These are phyloP conservation scores for Tylopilus vinaceipallidus DNA, from an alignment of 768 basidiomycete species.

Conservation along the genomic window DNA sequence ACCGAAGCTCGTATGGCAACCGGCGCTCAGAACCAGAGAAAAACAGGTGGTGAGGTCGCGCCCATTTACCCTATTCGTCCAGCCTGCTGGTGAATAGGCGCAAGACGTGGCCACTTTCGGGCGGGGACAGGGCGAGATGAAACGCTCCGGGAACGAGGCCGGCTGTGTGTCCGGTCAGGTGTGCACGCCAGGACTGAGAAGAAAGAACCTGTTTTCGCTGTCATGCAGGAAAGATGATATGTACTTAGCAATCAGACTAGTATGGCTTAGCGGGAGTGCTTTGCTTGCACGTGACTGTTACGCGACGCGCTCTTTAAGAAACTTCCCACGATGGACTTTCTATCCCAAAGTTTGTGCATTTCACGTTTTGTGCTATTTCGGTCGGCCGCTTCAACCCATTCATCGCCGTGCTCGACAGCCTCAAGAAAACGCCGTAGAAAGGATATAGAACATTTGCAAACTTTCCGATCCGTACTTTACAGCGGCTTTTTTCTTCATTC, in stretches of 20 bases:
- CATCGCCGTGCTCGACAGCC: slow-evolving; percentile 10
- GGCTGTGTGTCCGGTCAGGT: neutral
- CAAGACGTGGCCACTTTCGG: neutral
- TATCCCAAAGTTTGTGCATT: slow-evolving; percentile 26
- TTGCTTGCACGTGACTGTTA: slow-evolving; percentile 36
- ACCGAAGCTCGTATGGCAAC: neutral
- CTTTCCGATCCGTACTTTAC: slow-evolving; percentile 17
- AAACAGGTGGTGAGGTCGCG: neutral
- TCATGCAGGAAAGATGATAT: neutral
- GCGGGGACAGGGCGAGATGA: neutral
- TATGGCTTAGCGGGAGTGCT: slow-evolving; percentile 14
- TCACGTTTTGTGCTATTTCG: slow-evolving; percentile 28
- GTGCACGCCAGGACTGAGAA: neutral
- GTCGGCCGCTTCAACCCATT: slow-evolving; percentile 15
- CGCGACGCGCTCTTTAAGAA: slow-evolving; percentile 39
- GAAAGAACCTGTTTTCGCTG: neutral
- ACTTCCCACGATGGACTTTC: slow-evolving; percentile 30
- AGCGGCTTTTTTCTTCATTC: slow-evolving; percentile 11
- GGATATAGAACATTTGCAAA: slow-evolving; percentile 2
- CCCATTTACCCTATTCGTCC: slow-evolving; percentile 1
- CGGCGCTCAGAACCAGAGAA: neutral
- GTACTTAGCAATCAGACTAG: neutral
- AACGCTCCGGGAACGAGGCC: slow-evolving; percentile 5
- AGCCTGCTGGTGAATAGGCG: neutral
- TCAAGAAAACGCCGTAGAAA: slow-evolving; percentile 14